Base-by-base conservation (phyloP, 2,329 filamentous ascomycete species). In the Cercospora sp. region DNA sequence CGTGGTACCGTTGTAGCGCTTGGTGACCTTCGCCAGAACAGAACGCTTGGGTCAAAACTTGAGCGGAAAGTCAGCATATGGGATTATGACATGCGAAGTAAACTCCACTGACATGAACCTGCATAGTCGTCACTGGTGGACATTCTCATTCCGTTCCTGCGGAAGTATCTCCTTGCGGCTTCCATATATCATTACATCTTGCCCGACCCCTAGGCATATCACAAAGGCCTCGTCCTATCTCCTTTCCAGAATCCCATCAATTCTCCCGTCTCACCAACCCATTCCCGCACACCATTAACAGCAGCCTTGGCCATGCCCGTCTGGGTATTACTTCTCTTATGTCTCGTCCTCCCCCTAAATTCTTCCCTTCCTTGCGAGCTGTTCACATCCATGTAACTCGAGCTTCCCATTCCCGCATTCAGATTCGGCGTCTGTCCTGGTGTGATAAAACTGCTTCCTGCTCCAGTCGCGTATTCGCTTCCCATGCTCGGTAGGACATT, bases 401-500 rank as follows among this genome's bases (percentile, higher is more conserved):
- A 57, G 23, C 53, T 64, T 13, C 62, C 62, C 57, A 66, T 58
- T 65, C 74, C 63, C 64, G 64, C 71, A 51, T 70, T 69, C 69
- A 23, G 58, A 9, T 58, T 59, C 3, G 80, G 79, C 58, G 78
- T 79, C 63, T 79, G 78, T 0, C 83, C 83, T 4, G 83, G 74
- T 55, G 77, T 80, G 9, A 83, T 79, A 67, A 83, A 84, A 71
- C 81, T 83, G 72, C 82, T 84, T 1, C 83, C 83, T n/a, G 84
- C 83, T 5, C 87, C 87, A 0, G 87, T 89, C 18, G 86, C 86
- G 76, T 89, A 89, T 71, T 93, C 91, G 59, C 88, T 92, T 12
- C 93, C 92, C 87, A 97, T 97, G 7, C 90, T 96, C 0, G 95
- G 95, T 62, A 99, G 82, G 3, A 98, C 92, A 77, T 98, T 98